phyloP scores from a whole-genome alignment of 768 basidiomycete species.

The Pulveroboletus sp. region DNA sequence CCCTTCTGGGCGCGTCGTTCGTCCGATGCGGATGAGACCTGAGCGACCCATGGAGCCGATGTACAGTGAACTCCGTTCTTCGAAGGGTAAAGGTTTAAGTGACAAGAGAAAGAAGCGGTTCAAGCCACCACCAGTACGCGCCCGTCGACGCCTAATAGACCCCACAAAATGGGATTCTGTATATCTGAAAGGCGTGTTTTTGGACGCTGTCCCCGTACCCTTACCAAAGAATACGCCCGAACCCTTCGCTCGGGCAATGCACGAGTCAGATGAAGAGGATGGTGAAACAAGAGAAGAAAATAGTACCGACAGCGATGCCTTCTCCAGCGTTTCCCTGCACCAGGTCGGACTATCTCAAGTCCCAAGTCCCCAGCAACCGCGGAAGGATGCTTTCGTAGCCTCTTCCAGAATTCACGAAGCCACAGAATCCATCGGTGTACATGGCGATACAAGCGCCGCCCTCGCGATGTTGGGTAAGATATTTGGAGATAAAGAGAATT shows the following conservation, averaged over 20 bases:
- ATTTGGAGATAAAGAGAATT: constrained; percentile 53
- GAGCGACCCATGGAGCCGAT: constrained; percentile 48
- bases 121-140: constrained; percentile 54
- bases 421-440: constrained; percentile 1
- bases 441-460: constrained; percentile 13
- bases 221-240: not conserved
- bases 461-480: constrained; percentile 45
- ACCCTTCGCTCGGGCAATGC: not conserved
- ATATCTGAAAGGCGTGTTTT: constrained; percentile 67
- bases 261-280: not conserved
- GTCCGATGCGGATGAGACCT: constrained; percentile 71
- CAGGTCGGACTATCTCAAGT: not conserved
- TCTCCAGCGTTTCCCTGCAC: not conserved
- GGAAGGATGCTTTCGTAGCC: not conserved
- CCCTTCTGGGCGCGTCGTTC: constrained; percentile 59
- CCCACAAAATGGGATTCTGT: constrained; percentile 68
- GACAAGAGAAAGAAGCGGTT: constrained; percentile 42
- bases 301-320: not conserved
- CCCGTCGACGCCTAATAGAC: constrained; percentile 67
- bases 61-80: constrained; percentile 1
- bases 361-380: not conserved
- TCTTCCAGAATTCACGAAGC: not conserved
- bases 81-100: constrained; percentile 11
- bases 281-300: not conserved
- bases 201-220: constrained; percentile 39